A percentile compares a stretch with the other conserved stretches of the same genome.
Conservation (phyloP, 176 grass and related monocot genomes). For the Sorghum bicolor region DNA sequence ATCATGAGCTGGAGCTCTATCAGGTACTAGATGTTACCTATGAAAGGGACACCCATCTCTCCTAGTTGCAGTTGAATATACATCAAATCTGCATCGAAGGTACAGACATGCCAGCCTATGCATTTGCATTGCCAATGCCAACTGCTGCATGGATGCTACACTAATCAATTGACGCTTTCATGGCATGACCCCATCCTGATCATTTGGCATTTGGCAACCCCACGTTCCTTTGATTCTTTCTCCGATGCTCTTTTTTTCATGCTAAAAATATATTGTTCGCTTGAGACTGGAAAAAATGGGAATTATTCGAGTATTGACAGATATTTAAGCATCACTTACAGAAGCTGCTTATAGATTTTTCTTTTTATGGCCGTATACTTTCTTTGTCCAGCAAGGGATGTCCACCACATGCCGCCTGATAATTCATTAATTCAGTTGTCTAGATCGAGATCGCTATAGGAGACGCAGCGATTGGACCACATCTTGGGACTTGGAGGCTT, state of each 20-base stretch:
- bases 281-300: neutral
- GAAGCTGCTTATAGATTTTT: neutral
- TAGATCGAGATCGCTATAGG: constrained; percentile 16
- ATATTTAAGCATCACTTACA: neutral
- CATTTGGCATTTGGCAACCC: constrained; percentile 19
- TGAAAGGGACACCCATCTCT: constrained; percentile 5
- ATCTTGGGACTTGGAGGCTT: constrained; percentile 13
- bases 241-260: neutral
- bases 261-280: neutral
- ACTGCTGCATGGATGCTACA: constrained; percentile 7
- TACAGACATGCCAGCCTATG: constrained; percentile 26
- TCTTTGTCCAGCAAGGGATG: neutral
- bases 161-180: neutral
- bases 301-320: neutral
- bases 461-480: constrained; percentile 18
- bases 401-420: constrained; percentile 27
- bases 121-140: constrained; percentile 24
- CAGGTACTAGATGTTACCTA: constrained; percentile 16
- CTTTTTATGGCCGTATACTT: neutral
- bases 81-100: constrained; percentile 17
- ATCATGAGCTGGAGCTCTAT: constrained; percentile 20
- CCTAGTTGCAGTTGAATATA: constrained; percentile 21
- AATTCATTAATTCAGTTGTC: constrained; percentile 19
- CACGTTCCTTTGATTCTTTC: neutral
- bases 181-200: constrained; percentile 14